Conservation (phyloP, 257 asterid species). For the Buddleja alternifolia region DNA sequence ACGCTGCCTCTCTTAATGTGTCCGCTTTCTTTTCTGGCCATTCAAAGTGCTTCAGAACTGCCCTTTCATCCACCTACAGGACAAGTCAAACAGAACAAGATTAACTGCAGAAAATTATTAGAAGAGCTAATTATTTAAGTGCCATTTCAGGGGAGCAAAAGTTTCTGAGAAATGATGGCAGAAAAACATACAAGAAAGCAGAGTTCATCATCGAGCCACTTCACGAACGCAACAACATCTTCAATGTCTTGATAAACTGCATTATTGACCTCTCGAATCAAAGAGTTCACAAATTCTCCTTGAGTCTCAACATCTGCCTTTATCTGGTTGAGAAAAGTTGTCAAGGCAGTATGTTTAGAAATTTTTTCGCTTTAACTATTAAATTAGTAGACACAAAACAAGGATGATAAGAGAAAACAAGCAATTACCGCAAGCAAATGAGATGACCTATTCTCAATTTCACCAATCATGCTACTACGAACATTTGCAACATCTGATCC, state of each 20-base stretch:
- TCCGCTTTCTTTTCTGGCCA: slow-evolving; percentile 98
- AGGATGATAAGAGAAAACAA: slow-evolving; percentile 14
- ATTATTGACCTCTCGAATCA: slow-evolving; percentile 74
- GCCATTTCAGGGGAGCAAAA: too few relatives aligned
- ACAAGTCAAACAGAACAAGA: slow-evolving; percentile 21
- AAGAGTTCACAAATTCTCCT: slow-evolving; percentile 83
- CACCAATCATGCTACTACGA: slow-evolving; percentile 91
- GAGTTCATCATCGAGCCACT: slow-evolving; percentile 97
- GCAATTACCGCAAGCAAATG: slow-evolving; percentile 84
- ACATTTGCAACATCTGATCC: slow-evolving; percentile 68
- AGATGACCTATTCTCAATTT: slow-evolving; percentile 87
- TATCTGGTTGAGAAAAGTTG: slow-evolving; percentile 48
- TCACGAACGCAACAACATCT: slow-evolving; percentile 81
- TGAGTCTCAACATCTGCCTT: slow-evolving; percentile 94
- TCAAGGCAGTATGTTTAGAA: not conserved
- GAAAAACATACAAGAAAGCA: slow-evolving; percentile 75
- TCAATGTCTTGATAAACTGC: slow-evolving; percentile 71
- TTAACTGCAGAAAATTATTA: not conserved
- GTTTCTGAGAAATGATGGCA: not conserved
- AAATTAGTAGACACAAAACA: too few relatives aligned
- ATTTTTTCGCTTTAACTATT: not conserved
- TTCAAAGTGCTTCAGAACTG: slow-evolving; percentile 90
- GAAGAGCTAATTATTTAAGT: too few relatives aligned
- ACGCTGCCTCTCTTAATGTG: slow-evolving; percentile 85
- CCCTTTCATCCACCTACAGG: slow-evolving; percentile 87